phyloP scores from a whole-genome alignment of 352 stramenopile genomes.

The Nothophytophthora sp. region DNA sequence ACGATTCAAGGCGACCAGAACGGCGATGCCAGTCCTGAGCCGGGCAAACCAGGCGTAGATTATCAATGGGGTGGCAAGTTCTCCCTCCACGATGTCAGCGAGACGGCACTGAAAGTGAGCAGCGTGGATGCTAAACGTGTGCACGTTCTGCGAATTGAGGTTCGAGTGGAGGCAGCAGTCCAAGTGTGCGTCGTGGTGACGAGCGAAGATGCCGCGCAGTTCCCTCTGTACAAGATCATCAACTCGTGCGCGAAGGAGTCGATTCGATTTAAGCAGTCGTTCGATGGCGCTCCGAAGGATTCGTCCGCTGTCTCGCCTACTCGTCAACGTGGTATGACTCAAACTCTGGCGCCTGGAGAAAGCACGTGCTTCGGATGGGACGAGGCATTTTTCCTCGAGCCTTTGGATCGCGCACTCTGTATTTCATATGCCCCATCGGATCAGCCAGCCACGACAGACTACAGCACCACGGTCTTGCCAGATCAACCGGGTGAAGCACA shows the following conservation, averaged over 20 bases:
- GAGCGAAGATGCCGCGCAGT: constrained; percentile 60
- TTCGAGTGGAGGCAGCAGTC: constrained; percentile 70
- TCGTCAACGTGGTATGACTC: constrained; percentile 71
- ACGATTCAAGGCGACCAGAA: constrained; percentile 40
- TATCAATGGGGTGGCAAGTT: constrained; percentile 85
- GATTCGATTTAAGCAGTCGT: constrained; percentile 83
- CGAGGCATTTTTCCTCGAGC: constrained; percentile 77
- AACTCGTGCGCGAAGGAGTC: constrained; percentile 71
- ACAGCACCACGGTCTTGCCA: constrained; percentile 59
- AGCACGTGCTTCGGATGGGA: constrained; percentile 86
- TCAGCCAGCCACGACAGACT: constrained; percentile 32
- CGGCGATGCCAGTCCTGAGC: constrained; percentile 11
- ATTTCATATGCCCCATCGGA: constrained; percentile 56
- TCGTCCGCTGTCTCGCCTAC: constrained; percentile 24
- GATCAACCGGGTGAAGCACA: constrained; percentile 73
- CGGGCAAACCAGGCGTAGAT: constrained; percentile 7
- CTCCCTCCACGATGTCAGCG: constrained; percentile 81
- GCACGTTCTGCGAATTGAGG: constrained; percentile 79
- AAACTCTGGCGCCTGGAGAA: constrained; percentile 69
- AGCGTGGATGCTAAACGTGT: constrained; percentile 79
- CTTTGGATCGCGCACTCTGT: constrained; percentile 58
- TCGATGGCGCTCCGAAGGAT: constrained; percentile 69
- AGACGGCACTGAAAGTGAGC: constrained; percentile 85
- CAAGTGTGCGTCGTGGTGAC: constrained; percentile 78
- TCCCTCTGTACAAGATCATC: constrained; percentile 78